Evolutionary conservation across 805 yeast species (phyloP), one percentile per base, ranked within the genome.

Genomic region (Candida lessepsii): DNA sequence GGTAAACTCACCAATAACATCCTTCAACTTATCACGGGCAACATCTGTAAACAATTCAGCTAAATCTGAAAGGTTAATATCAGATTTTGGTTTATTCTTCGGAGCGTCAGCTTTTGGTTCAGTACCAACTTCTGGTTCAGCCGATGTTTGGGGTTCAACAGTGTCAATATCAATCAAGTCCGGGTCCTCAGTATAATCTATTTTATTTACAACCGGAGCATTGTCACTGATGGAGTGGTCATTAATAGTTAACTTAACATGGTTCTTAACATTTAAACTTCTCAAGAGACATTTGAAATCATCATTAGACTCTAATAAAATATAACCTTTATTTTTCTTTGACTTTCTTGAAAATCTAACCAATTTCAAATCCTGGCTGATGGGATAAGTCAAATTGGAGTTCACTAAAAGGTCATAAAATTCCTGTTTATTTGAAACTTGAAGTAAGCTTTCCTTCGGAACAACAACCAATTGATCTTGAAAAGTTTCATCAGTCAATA

Each of bases 181-280:
- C 2, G 29, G 32, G 16, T 17, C 34, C 4, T 36, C 35, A 21
- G 14, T 15, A n/a, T 3, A 23, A 14, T 3, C 4, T 25, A 8
- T 14, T n/a, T n/a, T n/a, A n/a, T n/a, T n/a, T n/a, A n/a, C n/a
- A n/a, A n/a, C n/a, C n/a, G n/a, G n/a, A n/a, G 10, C 33, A 14
- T 41, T 41, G 15, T 28, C 31, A 28, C 31, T 28, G 20, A 28
- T 28, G 4, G 27, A 32, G 18, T 42, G 37, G 27, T 57, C 62
- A 31, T 41, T 50, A 20, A 61, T 49, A 19, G 51, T 37, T 42
- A 78, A 54, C 46, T 65, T 67, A 36, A 73, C 52, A 42, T 63
- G 67, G 42, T 61, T 67, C 49, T 75, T 75, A 14, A 76, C 80
- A 40, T 63, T 58, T 46, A 77, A 61, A 34, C 80, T 71, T 46